Base-by-base conservation (phyloP, 116 monocot species). In the Papilionanthe hybrid region DNA sequence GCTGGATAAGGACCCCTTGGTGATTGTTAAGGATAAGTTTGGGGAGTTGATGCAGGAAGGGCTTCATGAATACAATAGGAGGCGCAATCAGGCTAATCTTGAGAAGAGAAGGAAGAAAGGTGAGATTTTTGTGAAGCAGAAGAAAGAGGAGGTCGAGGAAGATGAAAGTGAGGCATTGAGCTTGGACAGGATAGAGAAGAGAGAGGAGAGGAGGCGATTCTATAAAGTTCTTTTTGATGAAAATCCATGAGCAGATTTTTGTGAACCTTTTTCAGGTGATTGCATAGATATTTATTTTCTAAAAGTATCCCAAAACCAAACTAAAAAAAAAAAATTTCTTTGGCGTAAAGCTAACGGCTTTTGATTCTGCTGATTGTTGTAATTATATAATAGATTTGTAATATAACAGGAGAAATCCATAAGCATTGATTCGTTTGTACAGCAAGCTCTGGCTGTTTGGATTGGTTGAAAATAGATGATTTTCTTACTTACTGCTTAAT, bases 31-130 rank as follows among this genome's bases (percentile, higher is more conserved):
- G 83, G 92, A 94, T 28, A 91, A 85, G 85, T 88, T 97, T 72
- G 97, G 94, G 60, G 91, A 91, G 53, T 80, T 97, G 84, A 94
- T 97, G 94, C 92, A 91, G 85, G 92, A 91, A 81, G 92, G 97
- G 72, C 84, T 94, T n/a, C 89, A 94, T 73, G 97, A 97, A 82
- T 92, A 97, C 73, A 97, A 97, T 77, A 80, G 89, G 67, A 91
- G 97, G 72, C 81, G 92, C 47, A 81, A 75, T 49, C 72, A 74
- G 57, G 79, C 76, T 78, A 94, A 97, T 91, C 63, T 97, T 66
- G 97, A 92, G 88, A 94, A 94, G 81, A 90, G 78, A 88, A 89
- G 92, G 88, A 94, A 85, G 84, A 92, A 72, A 75, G 91, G 94
- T 8, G 89, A 93, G 85, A 69, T 92, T 87, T 57, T 28, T 9